These are phyloP conservation scores for Bipolaris zeicola DNA, from an alignment of 2,329 filamentous ascomycete genomes.

Conservation along the genomic window DNA sequence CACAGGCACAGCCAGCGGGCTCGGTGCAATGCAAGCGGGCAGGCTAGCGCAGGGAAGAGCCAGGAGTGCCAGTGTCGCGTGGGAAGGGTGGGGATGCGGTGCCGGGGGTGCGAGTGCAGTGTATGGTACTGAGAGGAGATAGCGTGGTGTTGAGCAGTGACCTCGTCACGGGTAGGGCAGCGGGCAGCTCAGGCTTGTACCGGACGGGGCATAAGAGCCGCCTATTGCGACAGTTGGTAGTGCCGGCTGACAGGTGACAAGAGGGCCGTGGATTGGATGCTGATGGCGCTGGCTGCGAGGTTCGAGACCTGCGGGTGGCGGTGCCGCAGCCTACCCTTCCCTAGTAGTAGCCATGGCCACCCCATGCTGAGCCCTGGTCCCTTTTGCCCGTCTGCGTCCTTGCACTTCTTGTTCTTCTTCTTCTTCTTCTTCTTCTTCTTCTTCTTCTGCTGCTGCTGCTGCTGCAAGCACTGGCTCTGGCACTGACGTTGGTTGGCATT, in stretches of 20 bases:
- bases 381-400: too few relatives aligned
- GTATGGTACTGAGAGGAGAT: constrained; percentile 1
- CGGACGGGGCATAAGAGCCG: background rate
- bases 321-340: background rate
- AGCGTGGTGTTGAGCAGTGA: constrained; percentile 24
- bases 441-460: too few relatives aligned
- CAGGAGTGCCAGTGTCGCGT: constrained; percentile 8
- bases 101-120: background rate
- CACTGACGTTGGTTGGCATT: too few relatives aligned
- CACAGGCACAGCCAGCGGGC: constrained; percentile 22
- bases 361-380: too few relatives aligned
- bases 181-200: background rate
- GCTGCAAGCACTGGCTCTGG: too few relatives aligned
- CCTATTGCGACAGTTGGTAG: background rate
- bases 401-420: too few relatives aligned
- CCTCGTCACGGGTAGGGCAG: background rate
- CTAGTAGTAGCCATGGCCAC: too few relatives aligned
- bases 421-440: too few relatives aligned
- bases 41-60: constrained; percentile 25
- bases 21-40: constrained; percentile 18
- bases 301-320: background rate
- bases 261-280: background rate
- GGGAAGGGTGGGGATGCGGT: constrained; percentile 5
- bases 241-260: background rate
- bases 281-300: background rate